These are phyloP conservation scores for Aspergillus steynii DNA, from an alignment of 495 filamentous ascomycete genomes.

Conservation along the genomic window DNA sequence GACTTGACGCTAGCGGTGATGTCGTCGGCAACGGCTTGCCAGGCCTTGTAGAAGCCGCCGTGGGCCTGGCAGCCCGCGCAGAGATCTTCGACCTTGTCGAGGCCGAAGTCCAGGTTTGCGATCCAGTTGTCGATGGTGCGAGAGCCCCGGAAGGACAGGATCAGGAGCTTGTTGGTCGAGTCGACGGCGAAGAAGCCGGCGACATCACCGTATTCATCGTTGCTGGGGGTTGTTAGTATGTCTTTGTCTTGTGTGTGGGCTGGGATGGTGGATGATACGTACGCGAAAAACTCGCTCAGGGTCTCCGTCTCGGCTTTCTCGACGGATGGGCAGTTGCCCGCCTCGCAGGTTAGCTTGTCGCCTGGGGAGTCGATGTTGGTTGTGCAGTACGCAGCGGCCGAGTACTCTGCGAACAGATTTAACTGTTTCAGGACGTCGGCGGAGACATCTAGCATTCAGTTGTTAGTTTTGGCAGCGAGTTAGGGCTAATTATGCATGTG, in stretches of 20 bases:
- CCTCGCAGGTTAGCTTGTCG: slow-evolving; percentile 55
- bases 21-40: slow-evolving; percentile 47
- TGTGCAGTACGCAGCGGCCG: slow-evolving; percentile 69
- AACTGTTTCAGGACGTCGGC: slow-evolving; percentile 41
- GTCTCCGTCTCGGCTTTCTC: slow-evolving; percentile 56
- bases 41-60: slow-evolving; percentile 57
- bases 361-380: slow-evolving; percentile 45
- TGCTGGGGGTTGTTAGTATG: slow-evolving; percentile 34
- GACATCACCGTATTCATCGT: slow-evolving; percentile 54
- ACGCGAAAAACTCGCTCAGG: slow-evolving; percentile 62
- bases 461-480: slow-evolving; percentile 5
- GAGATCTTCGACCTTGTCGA: slow-evolving; percentile 30
- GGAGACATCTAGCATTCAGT: slow-evolving; percentile 29
- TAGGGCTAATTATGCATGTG: neutral
- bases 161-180: slow-evolving; percentile 57
- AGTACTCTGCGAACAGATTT: slow-evolving; percentile 66
- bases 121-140: slow-evolving; percentile 65
- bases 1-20: slow-evolving; percentile 38
- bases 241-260: neutral
- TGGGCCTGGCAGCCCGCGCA: slow-evolving; percentile 51
- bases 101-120: slow-evolving; percentile 54
- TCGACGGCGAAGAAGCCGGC: slow-evolving; percentile 73
- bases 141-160: slow-evolving; percentile 70
- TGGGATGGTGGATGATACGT: slow-evolving; percentile 14
- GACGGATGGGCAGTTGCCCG: slow-evolving; percentile 61